Conservation (phyloP, 2,329 filamentous ascomycete species). For the Cyphellophora attinorum region DNA sequence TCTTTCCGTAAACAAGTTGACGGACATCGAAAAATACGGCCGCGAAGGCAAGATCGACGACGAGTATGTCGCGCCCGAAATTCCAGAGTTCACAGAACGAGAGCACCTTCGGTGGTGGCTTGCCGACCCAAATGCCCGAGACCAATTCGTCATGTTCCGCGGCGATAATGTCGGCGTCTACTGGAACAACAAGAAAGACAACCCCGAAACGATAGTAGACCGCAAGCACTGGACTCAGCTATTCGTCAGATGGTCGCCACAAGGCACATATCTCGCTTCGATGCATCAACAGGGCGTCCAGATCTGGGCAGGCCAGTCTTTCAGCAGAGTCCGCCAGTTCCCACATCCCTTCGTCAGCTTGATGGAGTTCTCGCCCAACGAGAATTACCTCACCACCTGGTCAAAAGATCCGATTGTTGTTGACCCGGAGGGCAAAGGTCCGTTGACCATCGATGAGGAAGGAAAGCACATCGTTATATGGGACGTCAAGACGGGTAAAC, state of each 20-base stretch:
- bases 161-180: constrained; percentile 87
- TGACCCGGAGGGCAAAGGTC: constrained; percentile 76
- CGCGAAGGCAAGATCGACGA: constrained; percentile 90
- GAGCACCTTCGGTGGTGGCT: constrained; percentile 94
- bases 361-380: constrained; percentile 85
- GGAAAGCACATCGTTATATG: constrained; percentile 99
- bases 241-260: constrained; percentile 95
- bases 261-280: constrained; percentile 86
- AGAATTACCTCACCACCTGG: constrained; percentile 94
- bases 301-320: constrained; percentile 85
- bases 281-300: constrained; percentile 95
- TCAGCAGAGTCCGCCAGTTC: constrained; percentile 86
- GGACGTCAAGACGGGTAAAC: constrained; percentile 84
- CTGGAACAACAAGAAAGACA: constrained; percentile 96
- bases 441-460: constrained; percentile 81
- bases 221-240: constrained; percentile 95
- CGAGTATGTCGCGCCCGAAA: constrained; percentile 70
- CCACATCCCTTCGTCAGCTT: constrained; percentile 93
- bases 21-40: constrained; percentile 92
- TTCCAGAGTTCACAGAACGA: constrained; percentile 80
- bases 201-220: constrained; percentile 80
- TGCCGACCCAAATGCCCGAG: constrained; percentile 76
- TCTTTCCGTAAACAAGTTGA: constrained; percentile 93
- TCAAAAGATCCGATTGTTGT: constrained; percentile 88
- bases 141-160: constrained; percentile 92